These are phyloP conservation scores for Gentiana dahurica DNA, from an alignment of 257 asterid species.

Conservation along the genomic window DNA sequence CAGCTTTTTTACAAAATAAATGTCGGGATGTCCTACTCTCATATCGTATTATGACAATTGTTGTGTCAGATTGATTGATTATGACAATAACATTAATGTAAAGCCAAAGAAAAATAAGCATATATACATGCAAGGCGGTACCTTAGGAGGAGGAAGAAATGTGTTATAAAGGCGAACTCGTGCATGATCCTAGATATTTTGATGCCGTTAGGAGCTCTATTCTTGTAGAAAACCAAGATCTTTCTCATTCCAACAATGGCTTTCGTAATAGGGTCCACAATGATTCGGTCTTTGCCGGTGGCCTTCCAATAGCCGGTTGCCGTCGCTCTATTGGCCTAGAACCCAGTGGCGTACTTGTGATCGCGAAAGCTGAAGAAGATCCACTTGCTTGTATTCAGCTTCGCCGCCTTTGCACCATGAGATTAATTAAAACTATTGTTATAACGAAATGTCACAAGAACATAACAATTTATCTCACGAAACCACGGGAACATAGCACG, in stretches of 20 bases:
- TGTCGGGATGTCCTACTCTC: no score
- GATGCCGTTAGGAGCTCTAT: constrained; percentile 81
- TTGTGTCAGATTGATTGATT: no score
- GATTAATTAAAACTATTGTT: no score
- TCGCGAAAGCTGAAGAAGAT: constrained; percentile 87
- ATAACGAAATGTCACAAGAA: no score
- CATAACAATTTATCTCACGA: no score
- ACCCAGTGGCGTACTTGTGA: constrained; percentile 74
- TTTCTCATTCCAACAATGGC: constrained; percentile 76
- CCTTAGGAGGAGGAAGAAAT: constrained; percentile 63
- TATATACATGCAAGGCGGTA: constrained; percentile 1
- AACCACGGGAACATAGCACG: no score
- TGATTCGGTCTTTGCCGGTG: constrained; percentile 67
- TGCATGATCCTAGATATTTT: constrained; percentile 92
- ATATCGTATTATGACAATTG: no score
- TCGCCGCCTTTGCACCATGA: constrained; percentile 43
- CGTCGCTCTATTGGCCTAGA: constrained; percentile 70
- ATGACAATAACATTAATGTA: no score
- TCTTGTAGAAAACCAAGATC: constrained; percentile 73
- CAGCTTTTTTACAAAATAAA: no score
- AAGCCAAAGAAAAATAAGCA: no score
- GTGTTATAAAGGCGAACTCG: constrained; percentile 82
- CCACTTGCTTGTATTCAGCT: constrained; percentile 77
- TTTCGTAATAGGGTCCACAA: constrained; percentile 33
- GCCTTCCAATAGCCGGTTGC: constrained; percentile 89